Evolutionary conservation across 192 early-diverging fungal genomes (phyloP).

Genomic region (Funneliformis geosporum): DNA sequence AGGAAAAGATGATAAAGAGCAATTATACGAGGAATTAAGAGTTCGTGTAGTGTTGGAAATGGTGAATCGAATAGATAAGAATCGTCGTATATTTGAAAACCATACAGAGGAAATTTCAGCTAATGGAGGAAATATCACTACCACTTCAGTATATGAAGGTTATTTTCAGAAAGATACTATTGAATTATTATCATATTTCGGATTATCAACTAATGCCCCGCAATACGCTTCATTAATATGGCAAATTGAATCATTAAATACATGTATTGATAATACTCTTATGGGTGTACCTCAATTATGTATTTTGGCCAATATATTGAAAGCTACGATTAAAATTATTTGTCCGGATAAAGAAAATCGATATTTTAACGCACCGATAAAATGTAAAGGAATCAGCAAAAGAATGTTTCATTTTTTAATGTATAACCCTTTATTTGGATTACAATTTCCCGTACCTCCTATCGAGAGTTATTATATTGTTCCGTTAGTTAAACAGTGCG

Average conservation of each 20-base stretch:
- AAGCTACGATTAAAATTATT: slow-evolving; percentile 12
- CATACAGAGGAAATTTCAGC: slow-evolving; percentile 6
- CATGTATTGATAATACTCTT: not conserved
- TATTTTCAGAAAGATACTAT: not conserved
- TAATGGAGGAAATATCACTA: slow-evolving; percentile 4
- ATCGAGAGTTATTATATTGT: not conserved
- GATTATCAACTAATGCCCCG: not conserved
- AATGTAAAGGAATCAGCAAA: slow-evolving; percentile 2
- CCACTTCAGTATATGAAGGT: not conserved
- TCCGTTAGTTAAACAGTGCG: not conserved
- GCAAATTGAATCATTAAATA: slow-evolving; percentile 18
- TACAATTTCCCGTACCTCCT: not conserved
- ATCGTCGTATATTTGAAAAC: not conserved
- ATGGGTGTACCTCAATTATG: slow-evolving; percentile 8
- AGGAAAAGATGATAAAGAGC: not conserved
- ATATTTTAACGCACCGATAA: not conserved
- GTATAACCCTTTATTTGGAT: not conserved
- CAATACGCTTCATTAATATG: not conserved
- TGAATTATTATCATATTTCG: not conserved
- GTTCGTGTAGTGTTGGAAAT: slow-evolving; percentile 3
- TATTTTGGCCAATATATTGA: slow-evolving; percentile 11
- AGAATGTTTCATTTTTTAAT: not conserved
- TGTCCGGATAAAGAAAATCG: slow-evolving; percentile 5
- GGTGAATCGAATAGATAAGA: slow-evolving; percentile 6
- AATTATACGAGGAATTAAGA: slow-evolving; percentile 4